Base-by-base conservation (phyloP, 2,329 filamentous ascomycete genomes). In the Furcasterigmium furcatum region DNA sequence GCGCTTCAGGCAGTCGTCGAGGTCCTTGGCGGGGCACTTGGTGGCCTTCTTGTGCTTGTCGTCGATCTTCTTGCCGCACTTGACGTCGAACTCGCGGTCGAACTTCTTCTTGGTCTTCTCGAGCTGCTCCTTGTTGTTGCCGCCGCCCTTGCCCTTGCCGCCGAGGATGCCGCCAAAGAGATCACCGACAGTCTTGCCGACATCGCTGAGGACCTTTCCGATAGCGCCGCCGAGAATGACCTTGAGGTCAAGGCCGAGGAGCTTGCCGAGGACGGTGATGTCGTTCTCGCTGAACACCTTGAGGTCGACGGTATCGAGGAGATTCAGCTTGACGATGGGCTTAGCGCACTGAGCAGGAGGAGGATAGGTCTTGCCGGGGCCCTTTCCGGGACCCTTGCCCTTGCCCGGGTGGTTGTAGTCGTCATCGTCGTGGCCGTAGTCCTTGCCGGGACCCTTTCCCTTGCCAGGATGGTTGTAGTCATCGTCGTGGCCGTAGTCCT, bases 91-190 rank as follows among this genome's bases (percentile, higher is more conserved):
- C 19, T 36, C 20, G 30, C 41, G 41, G 22, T 36, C 30, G 12
- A 36, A 38, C 18, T 38, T 22, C 18, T 27, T 20, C 29, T 29
- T n/a, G 18, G 21, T 22, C 27, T 16, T 20, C 19, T 35, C 30
- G 30, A n/a, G 19, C 13, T 24, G n/a, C 29, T 19, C 16, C 20
- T 7, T 24, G 10, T 25, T 14, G 22, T 16, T 16, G 34, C 34
- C 34, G 34, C 34, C 34, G 34, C n/a, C 19, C n/a, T 20, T 6
- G 34, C n/a, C n/a, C 14, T 25, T 24, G 30, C 18, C 25, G 41
- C 30, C 30, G 20, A 36, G 75, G 6, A 25, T 21, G 18, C 34
- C 30, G 21, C 41, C 34, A 29, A 43, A 19, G n/a, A 41, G 30
- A 19, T 29, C 20, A 19, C 41, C 41, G 34, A 43, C 20, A 9